phyloP scores from a whole-genome alignment of 2,329 filamentous ascomycete genomes.

The Fusarium pilosicola region DNA sequence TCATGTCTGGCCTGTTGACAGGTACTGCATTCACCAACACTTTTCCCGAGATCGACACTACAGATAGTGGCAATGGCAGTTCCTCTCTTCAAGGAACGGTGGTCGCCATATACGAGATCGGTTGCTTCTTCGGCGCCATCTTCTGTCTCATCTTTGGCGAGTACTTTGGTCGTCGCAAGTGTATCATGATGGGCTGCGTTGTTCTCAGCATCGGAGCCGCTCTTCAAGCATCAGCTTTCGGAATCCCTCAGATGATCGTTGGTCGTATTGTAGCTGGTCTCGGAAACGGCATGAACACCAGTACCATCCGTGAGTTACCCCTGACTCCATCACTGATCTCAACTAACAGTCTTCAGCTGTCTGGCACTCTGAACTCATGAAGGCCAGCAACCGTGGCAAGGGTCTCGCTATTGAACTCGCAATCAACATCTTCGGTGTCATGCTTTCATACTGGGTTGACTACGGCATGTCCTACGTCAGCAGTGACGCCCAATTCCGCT shows the following conservation, averaged over 20 bases:
- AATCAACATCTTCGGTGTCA: constrained; percentile 53
- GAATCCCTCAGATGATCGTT: constrained; percentile 56
- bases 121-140: constrained; percentile 59
- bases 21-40: constrained; percentile 47
- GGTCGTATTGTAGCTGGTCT: constrained; percentile 57
- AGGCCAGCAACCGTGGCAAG: constrained; percentile 51
- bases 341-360: constrained; percentile 38
- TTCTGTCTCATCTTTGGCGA: constrained; percentile 54
- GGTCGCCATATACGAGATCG: constrained; percentile 59
- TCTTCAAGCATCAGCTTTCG: constrained; percentile 53
- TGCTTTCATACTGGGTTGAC: constrained; percentile 51
- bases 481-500: constrained; percentile 54
- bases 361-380: constrained; percentile 56
- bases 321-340: too few relatives aligned
- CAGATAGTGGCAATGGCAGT: constrained; percentile 50
- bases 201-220: constrained; percentile 56
- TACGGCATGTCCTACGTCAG: constrained; percentile 52
- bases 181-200: constrained; percentile 53
- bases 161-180: constrained; percentile 53
- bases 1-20: constrained; percentile 49
- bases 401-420: constrained; percentile 46
- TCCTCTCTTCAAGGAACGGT: constrained; percentile 57
- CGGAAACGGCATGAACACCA: constrained; percentile 60
- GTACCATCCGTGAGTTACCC: constrained; percentile 52
- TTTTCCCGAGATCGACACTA: constrained; percentile 51